Conservation (phyloP, 441 rosid species). For the Populus hybrid region DNA sequence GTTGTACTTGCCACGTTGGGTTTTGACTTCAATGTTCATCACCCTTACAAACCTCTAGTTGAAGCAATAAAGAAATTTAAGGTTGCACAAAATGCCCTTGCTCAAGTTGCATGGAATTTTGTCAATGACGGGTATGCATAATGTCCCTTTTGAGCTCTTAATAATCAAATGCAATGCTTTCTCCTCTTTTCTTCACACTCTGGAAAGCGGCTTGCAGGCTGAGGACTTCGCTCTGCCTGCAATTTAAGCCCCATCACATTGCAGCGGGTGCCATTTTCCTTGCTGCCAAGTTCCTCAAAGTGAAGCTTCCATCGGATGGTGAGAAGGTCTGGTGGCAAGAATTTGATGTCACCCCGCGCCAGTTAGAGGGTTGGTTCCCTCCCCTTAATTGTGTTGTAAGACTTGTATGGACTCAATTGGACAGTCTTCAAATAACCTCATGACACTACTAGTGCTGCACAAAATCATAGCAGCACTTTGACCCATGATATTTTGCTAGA, state of each 20-base stretch:
- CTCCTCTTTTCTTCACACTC: slow-evolving; percentile 43
- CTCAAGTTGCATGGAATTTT: slow-evolving; percentile 91
- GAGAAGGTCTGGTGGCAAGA: slow-evolving; percentile 39
- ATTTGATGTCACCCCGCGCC: slow-evolving; percentile 81
- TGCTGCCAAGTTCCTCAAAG: slow-evolving; percentile 93
- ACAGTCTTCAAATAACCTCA: slow-evolving; percentile 15
- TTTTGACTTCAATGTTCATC: slow-evolving; percentile 78
- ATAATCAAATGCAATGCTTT: slow-evolving; percentile 11
- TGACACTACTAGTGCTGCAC: slow-evolving; percentile 10
- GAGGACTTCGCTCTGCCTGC: slow-evolving; percentile 96
- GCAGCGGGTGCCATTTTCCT: slow-evolving; percentile 94
- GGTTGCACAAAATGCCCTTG: slow-evolving; percentile 89
- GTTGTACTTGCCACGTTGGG: slow-evolving; percentile 80
- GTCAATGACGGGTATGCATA: slow-evolving; percentile 86
- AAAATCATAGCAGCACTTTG: background rate
- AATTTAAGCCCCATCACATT: slow-evolving; percentile 92
- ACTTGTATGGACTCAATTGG: slow-evolving; percentile 13
- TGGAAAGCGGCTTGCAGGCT: slow-evolving; percentile 75
- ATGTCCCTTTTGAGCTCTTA: slow-evolving; percentile 17
- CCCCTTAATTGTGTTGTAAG: slow-evolving; percentile 24
- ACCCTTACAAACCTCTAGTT: slow-evolving; percentile 87
- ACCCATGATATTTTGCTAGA: background rate
- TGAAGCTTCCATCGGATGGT: slow-evolving; percentile 91
- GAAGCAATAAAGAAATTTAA: slow-evolving; percentile 87
- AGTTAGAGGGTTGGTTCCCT: slow-evolving; percentile 66